phyloP scores from a whole-genome alignment of 2,329 filamentous ascomycete genomes.

The Huntiella moniliformis region DNA sequence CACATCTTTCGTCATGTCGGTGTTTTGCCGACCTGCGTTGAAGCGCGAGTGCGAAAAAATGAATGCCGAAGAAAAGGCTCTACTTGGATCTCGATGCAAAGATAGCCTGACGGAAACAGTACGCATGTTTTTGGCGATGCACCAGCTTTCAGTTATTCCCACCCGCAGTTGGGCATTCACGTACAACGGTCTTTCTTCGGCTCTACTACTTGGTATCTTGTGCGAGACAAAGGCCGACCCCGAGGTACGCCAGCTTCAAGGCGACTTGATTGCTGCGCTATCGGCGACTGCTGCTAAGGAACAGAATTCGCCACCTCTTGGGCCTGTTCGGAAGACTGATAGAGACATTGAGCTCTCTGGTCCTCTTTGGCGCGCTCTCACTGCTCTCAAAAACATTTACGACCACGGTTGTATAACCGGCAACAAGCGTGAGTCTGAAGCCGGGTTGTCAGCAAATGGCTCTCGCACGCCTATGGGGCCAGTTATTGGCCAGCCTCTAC shows the following conservation, averaged over 20 bases:
- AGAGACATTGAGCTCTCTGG: conserved; percentile 44
- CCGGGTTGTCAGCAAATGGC: conserved; percentile 27
- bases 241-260: conserved; percentile 43
- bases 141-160: conserved; percentile 46
- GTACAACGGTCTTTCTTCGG: conserved; percentile 47
- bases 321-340: conserved; percentile 33
- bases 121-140: conserved; percentile 50
- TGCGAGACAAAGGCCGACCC: conserved; percentile 44
- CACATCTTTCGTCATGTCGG: conserved; percentile 45
- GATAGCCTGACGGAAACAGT: conserved; percentile 45
- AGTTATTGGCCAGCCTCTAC: conserved; percentile 13
- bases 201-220: conserved; percentile 42
- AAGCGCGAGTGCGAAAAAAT: conserved; percentile 32
- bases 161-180: conserved; percentile 51
- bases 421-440: conserved; percentile 30
- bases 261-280: conserved; percentile 42
- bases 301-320: conserved; percentile 29
- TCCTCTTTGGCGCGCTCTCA: conserved; percentile 40
- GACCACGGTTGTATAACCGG: conserved; percentile 42
- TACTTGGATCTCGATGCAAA: conserved; percentile 40
- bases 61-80: conserved; percentile 31
- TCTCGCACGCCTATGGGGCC: conserved; percentile 23
- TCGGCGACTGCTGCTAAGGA: conserved; percentile 48
- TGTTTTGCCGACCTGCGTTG: conserved; percentile 44
- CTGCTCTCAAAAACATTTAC: conserved; percentile 45